Percentiles rank a stretch among this genome's conserved stretches.
These are phyloP conservation scores for Aspergillus pseudotamarii DNA, from an alignment of 2,329 filamentous ascomycete species.

Conservation along the genomic window DNA sequence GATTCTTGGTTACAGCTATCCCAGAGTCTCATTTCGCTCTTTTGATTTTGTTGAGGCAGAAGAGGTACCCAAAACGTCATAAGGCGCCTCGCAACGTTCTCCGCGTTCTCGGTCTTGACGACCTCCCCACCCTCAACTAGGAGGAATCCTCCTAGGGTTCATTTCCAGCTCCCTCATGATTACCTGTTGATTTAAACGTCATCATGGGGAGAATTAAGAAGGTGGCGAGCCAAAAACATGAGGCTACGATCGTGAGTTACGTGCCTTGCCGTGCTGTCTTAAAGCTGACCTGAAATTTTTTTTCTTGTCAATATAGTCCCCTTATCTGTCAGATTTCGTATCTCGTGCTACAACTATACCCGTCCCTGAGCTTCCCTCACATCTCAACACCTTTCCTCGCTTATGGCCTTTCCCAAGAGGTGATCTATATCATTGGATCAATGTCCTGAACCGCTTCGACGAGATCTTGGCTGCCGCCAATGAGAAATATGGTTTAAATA, in stretches of 20 bases:
- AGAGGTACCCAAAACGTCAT: constrained; percentile 42
- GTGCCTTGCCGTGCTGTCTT: constrained; percentile 8
- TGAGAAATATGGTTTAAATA: constrained; percentile 74
- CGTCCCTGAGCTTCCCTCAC: constrained; percentile 74
- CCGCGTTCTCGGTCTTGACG: constrained; percentile 33
- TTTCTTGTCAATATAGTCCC: constrained; percentile 63
- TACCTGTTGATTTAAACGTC: constrained; percentile 35
- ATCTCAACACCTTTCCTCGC: constrained; percentile 78
- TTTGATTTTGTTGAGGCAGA: constrained; percentile 31
- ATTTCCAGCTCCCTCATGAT: constrained; percentile 41
- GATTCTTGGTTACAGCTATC: background rate
- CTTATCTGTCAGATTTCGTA: constrained; percentile 82
- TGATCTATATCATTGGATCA: constrained; percentile 98
- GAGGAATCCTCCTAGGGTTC: constrained; percentile 29
- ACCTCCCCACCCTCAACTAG: constrained; percentile 30
- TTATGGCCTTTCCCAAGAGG: constrained; percentile 95
- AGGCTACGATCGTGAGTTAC: constrained; percentile 52
- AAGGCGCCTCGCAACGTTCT: constrained; percentile 36
- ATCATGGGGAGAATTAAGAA: constrained; percentile 58
- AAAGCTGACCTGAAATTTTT: constrained; percentile 28
- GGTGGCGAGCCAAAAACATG: constrained; percentile 55
- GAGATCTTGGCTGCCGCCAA: constrained; percentile 81
- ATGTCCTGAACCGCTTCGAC: constrained; percentile 90
- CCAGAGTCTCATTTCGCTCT: constrained; percentile 17
- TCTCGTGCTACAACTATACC: constrained; percentile 64